Percentiles rank a stretch among this genome's conserved stretches.
These are phyloP conservation scores for Alnus glutinosa DNA, from an alignment of 306 rosid genomes.

Conservation along the genomic window DNA sequence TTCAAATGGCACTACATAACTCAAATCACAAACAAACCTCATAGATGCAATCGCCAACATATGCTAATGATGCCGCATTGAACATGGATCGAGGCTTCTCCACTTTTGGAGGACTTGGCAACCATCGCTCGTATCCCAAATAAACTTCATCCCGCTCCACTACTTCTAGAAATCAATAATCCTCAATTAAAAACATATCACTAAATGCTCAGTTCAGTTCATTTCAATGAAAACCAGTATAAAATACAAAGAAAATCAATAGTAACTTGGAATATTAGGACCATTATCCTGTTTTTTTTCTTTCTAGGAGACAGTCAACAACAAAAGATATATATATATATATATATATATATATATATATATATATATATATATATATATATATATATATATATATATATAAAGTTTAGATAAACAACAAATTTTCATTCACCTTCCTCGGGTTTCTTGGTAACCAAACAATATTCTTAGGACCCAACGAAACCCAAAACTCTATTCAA, in stretches of 20 bases:
- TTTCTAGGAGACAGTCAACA: neutral
- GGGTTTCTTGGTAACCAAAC: neutral
- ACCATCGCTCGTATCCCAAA: constrained; percentile 81
- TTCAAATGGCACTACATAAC: neutral
- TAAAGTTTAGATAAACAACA: neutral
- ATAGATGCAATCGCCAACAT: constrained; percentile 79
- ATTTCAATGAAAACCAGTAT: neutral
- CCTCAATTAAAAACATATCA: neutral
- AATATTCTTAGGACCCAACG: neutral
- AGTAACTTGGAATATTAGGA: neutral
- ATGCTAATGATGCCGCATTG: constrained; percentile 81
- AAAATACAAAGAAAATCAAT: neutral
- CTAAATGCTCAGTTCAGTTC: neutral
- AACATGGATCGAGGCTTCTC: constrained; percentile 76
- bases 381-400: too few species aligned
- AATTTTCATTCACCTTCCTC: neutral
- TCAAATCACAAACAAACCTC: constrained; percentile 53
- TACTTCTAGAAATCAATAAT: constrained; percentile 25
- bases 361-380: too few species aligned
- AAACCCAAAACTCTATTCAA: neutral
- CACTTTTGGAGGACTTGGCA: constrained; percentile 80
- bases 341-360: too few species aligned
- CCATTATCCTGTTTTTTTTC: neutral
- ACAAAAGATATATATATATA: neutral
- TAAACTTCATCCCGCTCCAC: constrained; percentile 41